Percentiles rank a stretch among this genome's conserved stretches.
phyloP scores from a whole-genome alignment of 345 rosid species.

The Arabis hirsuta region DNA sequence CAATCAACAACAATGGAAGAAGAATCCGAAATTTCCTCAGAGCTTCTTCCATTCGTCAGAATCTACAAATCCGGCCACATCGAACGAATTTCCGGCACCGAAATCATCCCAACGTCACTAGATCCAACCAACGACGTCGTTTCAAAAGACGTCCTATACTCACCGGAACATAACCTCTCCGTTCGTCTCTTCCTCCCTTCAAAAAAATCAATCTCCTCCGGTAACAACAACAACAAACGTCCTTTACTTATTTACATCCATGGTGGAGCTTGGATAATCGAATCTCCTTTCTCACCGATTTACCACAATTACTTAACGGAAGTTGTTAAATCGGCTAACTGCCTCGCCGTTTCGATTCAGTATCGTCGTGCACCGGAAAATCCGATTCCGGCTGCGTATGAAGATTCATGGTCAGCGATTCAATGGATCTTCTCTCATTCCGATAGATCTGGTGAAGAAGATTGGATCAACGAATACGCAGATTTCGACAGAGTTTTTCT shows the following conservation, averaged over 20 bases:
- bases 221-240: constrained; percentile 36
- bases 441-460: constrained; percentile 40
- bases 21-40: constrained; percentile 36
- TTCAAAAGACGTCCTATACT: constrained; percentile 49
- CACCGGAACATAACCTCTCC: constrained; percentile 39
- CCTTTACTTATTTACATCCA: constrained; percentile 62
- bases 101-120: constrained; percentile 47
- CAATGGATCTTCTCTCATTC: constrained; percentile 49
- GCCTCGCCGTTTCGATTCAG: constrained; percentile 49
- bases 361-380: constrained; percentile 57
- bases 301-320: constrained; percentile 44
- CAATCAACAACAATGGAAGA: constrained; percentile 9
- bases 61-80: constrained; percentile 50
- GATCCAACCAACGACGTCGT: constrained; percentile 45
- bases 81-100: constrained; percentile 50
- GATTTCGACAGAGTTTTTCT: constrained; percentile 46
- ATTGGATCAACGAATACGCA: constrained; percentile 49
- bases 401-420: constrained; percentile 58
- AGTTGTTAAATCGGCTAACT: constrained; percentile 47
- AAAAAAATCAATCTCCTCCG: constrained; percentile 4
- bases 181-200: constrained; percentile 59
- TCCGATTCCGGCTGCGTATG: constrained; percentile 51
- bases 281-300: constrained; percentile 45
- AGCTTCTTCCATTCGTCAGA: constrained; percentile 39
- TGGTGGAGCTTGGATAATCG: constrained; percentile 59